Conservation (phyloP, 106 monocot species). For the Dioscorea dumetorum region DNA sequence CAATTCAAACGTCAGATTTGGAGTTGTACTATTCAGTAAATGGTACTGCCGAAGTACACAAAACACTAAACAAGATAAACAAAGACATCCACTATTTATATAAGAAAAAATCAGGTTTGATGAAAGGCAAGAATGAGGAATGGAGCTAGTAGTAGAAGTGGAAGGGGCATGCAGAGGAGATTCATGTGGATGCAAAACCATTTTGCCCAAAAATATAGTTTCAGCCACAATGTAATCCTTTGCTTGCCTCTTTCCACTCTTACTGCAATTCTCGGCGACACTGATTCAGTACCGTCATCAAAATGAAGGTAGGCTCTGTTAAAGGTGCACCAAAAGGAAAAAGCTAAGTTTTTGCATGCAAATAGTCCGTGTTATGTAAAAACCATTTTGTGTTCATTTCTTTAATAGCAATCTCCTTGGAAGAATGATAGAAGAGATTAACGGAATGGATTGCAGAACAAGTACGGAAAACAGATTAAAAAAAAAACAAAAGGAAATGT, state of each 20-base stretch:
- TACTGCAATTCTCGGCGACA: neutral
- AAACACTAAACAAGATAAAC: too few species aligned
- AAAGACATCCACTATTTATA: too few species aligned
- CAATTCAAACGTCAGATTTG: too few species aligned
- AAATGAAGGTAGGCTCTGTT: too few species aligned
- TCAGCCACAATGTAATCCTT: neutral
- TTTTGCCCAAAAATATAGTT: neutral
- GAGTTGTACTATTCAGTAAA: too few species aligned
- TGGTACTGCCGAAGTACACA: too few species aligned
- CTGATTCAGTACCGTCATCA: neutral
- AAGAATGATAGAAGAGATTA: neutral
- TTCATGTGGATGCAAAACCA: neutral
- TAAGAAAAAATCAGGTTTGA: too few species aligned
- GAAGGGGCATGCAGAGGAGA: constrained; percentile 13
- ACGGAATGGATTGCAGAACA: too few species aligned
- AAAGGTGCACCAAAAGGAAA: neutral
- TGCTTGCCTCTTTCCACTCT: constrained; percentile 2
- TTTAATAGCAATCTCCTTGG: neutral
- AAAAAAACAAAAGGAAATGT: neutral
- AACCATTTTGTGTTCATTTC: neutral
- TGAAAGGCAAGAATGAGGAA: too few species aligned
- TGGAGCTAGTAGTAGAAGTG: neutral
- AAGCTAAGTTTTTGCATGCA: neutral
- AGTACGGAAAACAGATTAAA: neutral
- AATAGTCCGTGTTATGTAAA: neutral